Base-by-base conservation (phyloP, 176 grass and related monocot genomes). In the Musa beccarii region DNA sequence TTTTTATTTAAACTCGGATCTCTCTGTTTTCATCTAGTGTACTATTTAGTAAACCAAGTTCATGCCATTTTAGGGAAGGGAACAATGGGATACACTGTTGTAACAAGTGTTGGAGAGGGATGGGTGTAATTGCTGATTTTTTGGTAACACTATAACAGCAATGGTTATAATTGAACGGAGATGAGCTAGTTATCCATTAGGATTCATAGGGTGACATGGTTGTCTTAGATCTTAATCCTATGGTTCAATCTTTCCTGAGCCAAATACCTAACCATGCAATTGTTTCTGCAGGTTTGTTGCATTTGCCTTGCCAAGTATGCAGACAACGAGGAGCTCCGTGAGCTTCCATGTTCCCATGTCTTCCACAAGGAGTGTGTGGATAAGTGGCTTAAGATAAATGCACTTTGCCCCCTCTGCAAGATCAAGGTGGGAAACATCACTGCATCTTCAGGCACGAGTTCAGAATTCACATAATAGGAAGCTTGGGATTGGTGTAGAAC, bases 331-430 rank as follows among this genome's bases (percentile, higher is more conserved):
- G 90, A 93, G 49, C 78, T 98, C 6, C 84, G 94, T 0, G 90
- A 98, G 56, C 94, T 98, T 68, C 82, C 94, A 53, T 98, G 94
- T 34, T 11, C 63, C 0, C 94, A 98, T 62, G 84, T 91, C 66
- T 98, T 98, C 79, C 94, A 98, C 83, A 86, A 87, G 76, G 94
- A 98, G 10, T 98, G 94, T 55, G 83, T 98, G 28, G 94, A 98
- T 28, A 93, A 98, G 81, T 98, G 94, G 94, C 87, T 98, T 49
- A 87, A 91, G 79, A 98, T 98, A 75, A 98, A 93, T 55, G 90
- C 94, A 9, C 8, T 93, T 54, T 98, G 94, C 51, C 94, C 94
- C 72, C 90, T 98, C 59, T 98, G 94, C 78, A 93, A 98, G 82
- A 74, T 82, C 15, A 90, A 93, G 67, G 82, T 90, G 72, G 82